phyloP scores from a whole-genome alignment of 345 rosid species.

The Citrus sp. region DNA sequence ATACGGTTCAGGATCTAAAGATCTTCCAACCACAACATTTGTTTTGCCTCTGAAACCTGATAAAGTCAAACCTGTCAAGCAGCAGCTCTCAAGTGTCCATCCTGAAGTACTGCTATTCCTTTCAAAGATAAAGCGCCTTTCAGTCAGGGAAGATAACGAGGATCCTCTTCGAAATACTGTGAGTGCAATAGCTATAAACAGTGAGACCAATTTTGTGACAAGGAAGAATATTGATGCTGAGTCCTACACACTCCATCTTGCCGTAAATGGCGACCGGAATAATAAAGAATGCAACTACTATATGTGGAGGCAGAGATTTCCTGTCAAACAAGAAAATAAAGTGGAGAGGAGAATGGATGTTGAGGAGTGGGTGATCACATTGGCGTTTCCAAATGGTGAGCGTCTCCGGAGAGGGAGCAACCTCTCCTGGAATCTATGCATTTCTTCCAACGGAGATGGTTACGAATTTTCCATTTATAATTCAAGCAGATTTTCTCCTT shows the following conservation, averaged over 20 bases:
- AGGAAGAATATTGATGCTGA: conserved; percentile 77
- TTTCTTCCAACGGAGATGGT: conserved; percentile 81
- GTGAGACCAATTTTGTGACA: conserved; percentile 40
- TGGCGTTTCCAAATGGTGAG: conserved; percentile 66
- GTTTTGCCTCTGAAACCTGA: conserved; percentile 64
- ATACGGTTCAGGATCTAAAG: conserved; percentile 37
- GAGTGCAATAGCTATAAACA: conserved; percentile 49
- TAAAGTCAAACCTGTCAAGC: conserved; percentile 63
- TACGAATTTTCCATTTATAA: conserved; percentile 62
- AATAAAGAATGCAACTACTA: conserved; percentile 50
- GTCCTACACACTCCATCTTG: conserved; percentile 56
- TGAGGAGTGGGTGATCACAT: conserved; percentile 61
- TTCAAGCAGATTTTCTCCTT: conserved; percentile 69
- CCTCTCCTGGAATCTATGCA: conserved; percentile 64
- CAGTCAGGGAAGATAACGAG: conserved; percentile 51
- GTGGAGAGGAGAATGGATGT: conserved; percentile 65
- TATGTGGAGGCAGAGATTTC: conserved; percentile 73
- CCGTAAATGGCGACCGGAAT: conserved; percentile 23
- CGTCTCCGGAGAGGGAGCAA: conserved; percentile 52
- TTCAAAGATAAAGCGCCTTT: conserved; percentile 59
- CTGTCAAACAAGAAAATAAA: conserved; percentile 44
- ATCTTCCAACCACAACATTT: conserved; percentile 55
- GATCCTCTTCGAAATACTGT: conserved; percentile 39
- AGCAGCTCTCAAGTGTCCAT: conserved; percentile 61
- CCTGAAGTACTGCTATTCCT: conserved; percentile 66